Evolutionary conservation across 2,329 filamentous ascomycete species (phyloP).

Genomic region (Aspergillus fumigatus): DNA sequence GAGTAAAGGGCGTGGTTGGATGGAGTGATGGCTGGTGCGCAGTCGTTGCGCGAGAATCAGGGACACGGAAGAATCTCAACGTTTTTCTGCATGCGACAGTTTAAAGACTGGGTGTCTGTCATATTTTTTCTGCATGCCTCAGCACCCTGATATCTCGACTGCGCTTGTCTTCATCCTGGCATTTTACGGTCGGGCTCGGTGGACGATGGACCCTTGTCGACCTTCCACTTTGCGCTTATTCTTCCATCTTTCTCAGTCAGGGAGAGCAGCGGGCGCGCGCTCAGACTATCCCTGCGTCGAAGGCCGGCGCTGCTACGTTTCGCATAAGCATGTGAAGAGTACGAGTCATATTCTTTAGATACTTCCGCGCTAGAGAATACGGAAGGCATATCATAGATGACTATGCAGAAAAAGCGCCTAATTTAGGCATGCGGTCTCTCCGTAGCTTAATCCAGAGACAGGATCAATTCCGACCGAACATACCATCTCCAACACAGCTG

Average conservation of each 20-base stretch:
- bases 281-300: background rate
- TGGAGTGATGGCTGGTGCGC: background rate
- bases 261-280: background rate
- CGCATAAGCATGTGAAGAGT: background rate
- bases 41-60: background rate
- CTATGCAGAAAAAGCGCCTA: background rate
- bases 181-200: background rate
- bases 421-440: background rate
- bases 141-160: background rate
- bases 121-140: background rate
- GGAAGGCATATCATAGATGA: background rate
- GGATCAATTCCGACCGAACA: background rate
- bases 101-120: background rate
- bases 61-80: background rate
- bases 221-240: background rate
- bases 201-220: background rate
- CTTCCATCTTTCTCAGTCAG: background rate
- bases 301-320: background rate
- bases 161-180: background rate
- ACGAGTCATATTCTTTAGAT: background rate
- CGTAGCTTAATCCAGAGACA: background rate
- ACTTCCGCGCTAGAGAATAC: background rate
- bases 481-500: background rate
- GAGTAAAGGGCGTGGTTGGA: conserved; percentile 23
- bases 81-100: background rate